Base-by-base conservation (phyloP, 306 rosid genomes). In the Castanopsis chinensis region DNA sequence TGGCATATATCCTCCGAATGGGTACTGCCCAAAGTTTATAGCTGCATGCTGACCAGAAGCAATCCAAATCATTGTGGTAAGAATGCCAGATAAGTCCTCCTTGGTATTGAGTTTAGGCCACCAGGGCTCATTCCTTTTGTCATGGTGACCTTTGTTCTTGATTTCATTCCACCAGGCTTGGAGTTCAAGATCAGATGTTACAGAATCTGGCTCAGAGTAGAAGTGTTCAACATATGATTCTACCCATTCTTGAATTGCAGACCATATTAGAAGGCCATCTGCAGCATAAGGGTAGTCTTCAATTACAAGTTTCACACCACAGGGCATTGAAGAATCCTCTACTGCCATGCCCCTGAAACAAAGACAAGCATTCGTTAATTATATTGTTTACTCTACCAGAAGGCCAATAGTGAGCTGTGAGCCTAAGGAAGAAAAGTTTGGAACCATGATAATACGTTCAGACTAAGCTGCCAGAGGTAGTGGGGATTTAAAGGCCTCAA, bases 31-130 rank as follows among this genome's bases (percentile, higher is more conserved):
- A 65, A 95, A 95, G 85, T 95, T 95, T 74, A 95, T 81, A 14
- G 99, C 99, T 20, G 99, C 99, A 43, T 95, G 99, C 77, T 92
- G 98, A 33, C 97, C 96, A 3, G 99, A 92, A 75, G 98, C 97
- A n/a, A 84, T 53, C 99, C 99, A 95, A 76, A 95, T 91, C 56
- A 95, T 91, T 63, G 82, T 85, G 75, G 96, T 83, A 19, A 95
- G 98, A 64, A 95, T 89, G 5, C 80, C 70, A 3, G 88, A 88
- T 21, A 95, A 86, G 83, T 92, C 94, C 80, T 91, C 91, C 83
- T 84, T 86, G 82, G 87, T 88, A 10, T 85, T 67, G 4, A 95
- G 96, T 82, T 87, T 87, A 30, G 99, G 98, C 99, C 99, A 95
- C 99, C 99, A 95, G 5, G 96, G 90, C 74, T 92, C 93, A 2